These are phyloP conservation scores for Sherardia arvensis DNA, from an alignment of 257 asterid species.

Conservation along the genomic window DNA sequence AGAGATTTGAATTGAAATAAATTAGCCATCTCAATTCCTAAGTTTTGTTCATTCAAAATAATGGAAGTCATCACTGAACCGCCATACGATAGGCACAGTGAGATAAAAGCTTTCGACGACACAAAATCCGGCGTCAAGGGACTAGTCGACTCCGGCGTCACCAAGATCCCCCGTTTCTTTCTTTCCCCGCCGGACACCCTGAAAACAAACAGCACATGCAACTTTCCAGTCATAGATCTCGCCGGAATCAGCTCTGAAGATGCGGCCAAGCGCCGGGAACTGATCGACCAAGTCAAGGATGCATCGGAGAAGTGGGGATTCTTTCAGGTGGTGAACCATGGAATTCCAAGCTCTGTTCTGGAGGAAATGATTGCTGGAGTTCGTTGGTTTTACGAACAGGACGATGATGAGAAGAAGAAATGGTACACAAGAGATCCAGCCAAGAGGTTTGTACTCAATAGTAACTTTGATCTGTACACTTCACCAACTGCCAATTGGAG, in stretches of 20 bases:
- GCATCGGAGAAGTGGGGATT: conserved; percentile 25
- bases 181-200: conserved; percentile 6
- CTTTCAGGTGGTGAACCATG: conserved; percentile 26
- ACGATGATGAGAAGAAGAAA: conserved; percentile 14
- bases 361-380: conserved; percentile 21
- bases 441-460: conserved; percentile 13
- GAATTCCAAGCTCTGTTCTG: conserved; percentile 8
- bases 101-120: conserved; percentile 22
- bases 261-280: conserved; percentile 3
- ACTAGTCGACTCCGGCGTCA: conserved; percentile 21
- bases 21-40: background rate
- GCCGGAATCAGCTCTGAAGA: conserved; percentile 4
- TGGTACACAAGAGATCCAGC: conserved; percentile 19
- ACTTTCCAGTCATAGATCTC: conserved; percentile 20
- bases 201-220: background rate
- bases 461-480: conserved; percentile 24
- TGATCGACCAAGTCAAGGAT: conserved; percentile 8
- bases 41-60: background rate
- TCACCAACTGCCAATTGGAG: conserved; percentile 24
- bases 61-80: conserved; percentile 12
- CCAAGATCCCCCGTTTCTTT: conserved; percentile 19
- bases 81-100: conserved; percentile 11
- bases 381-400: conserved; percentile 19
- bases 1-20: too few relatives aligned
- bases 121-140: conserved; percentile 26